Conservation (phyloP, 306 rosid genomes). For the Sicyos baderoa region DNA sequence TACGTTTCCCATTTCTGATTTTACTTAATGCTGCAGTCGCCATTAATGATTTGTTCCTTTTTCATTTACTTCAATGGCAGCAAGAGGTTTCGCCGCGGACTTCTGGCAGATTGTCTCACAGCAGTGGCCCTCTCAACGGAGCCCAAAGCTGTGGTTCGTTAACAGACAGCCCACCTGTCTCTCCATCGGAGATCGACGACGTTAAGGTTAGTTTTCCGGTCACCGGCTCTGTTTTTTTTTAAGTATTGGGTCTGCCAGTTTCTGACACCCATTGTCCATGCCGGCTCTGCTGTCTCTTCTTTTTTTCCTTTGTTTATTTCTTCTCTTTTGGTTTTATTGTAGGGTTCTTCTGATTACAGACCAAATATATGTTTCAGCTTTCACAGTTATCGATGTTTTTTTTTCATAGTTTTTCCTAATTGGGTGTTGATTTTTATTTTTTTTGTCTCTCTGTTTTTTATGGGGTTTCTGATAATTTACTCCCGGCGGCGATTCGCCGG, state of each 20-base stretch:
- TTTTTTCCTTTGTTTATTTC: not conserved
- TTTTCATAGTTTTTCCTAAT: not conserved
- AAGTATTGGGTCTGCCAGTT: not conserved
- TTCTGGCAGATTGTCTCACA: constrained; percentile 86
- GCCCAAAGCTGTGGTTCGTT: constrained; percentile 68
- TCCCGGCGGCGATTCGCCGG: not conserved
- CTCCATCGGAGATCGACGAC: constrained; percentile 85
- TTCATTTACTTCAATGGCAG: constrained; percentile 23
- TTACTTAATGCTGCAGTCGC: not conserved
- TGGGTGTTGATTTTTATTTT: not conserved
- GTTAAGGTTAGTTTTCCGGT: constrained; percentile 45
- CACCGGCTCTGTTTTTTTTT: not conserved
- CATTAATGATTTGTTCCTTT: not conserved
- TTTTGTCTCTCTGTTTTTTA: not conserved
- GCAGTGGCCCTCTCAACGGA: constrained; percentile 95
- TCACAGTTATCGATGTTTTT: constrained; percentile 45
- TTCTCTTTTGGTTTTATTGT: not conserved
- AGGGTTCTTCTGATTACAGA: constrained; percentile 1
- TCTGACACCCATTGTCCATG: constrained; percentile 12
- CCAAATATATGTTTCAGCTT: constrained; percentile 45
- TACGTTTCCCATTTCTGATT: constrained; percentile 6
- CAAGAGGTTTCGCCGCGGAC: constrained; percentile 88
- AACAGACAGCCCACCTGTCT: constrained; percentile 88
- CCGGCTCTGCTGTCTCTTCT: constrained; percentile 17
- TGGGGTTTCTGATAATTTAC: not conserved